Percentiles rank a stretch among this genome's conserved stretches.
Evolutionary conservation across 225 moss, liverwort and hornwort species (phyloP).

Genomic region (Pseudoscleropodium purum): DNA sequence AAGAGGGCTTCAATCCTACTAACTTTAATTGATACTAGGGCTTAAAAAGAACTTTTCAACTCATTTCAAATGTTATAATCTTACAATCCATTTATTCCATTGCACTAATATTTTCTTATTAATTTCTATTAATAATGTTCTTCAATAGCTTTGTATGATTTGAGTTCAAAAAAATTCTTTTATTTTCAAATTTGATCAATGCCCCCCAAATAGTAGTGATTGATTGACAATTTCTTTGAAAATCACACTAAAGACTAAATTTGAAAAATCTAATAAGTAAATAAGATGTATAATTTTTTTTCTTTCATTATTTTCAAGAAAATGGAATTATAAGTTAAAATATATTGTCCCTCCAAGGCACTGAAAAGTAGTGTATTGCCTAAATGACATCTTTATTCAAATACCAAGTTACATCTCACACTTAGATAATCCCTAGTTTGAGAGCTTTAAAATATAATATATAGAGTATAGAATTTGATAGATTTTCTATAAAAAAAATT

Average conservation of each 20-base stretch:
- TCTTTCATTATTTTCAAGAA: not conserved
- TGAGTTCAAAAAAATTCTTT: too few relatives aligned
- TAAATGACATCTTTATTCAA: not conserved
- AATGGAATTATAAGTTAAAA: not conserved
- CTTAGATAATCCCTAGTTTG: not conserved
- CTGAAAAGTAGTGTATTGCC: not conserved
- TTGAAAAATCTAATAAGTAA: not conserved
- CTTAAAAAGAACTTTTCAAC: not conserved
- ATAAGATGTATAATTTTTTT: not conserved
- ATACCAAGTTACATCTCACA: not conserved
- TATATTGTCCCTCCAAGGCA: not conserved
- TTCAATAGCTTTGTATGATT: not conserved
- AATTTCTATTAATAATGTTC: not conserved
- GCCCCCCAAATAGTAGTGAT: fast-evolving
- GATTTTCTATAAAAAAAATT: too few relatives aligned
- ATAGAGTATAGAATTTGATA: not conserved
- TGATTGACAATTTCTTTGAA: not conserved
- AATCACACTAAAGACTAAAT: not conserved
- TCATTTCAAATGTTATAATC: not conserved
- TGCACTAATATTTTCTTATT: not conserved
- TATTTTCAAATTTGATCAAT: not conserved
- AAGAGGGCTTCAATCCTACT: not conserved
- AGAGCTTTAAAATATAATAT: not conserved
- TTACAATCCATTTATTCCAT: not conserved
- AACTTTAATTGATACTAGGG: not conserved